These are phyloP conservation scores for Xylaria sp. DNA, from an alignment of 2,329 filamentous ascomycete species.

Conservation along the genomic window DNA sequence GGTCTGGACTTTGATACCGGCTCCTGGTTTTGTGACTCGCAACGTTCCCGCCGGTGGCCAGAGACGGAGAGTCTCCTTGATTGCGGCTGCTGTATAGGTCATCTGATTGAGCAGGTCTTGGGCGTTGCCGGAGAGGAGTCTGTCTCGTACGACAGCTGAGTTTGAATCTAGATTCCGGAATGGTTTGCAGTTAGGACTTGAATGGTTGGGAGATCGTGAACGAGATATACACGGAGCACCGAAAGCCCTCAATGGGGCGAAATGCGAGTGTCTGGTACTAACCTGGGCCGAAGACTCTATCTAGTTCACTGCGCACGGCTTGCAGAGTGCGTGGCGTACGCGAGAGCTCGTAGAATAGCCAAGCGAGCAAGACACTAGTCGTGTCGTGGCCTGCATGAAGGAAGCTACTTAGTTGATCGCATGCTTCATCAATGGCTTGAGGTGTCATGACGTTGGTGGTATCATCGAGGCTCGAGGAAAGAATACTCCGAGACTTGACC, in stretches of 20 bases:
- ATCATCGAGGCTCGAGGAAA: constrained; percentile 11
- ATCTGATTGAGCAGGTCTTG: constrained; percentile 19
- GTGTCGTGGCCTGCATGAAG: constrained; percentile 27
- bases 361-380: background rate
- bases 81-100: constrained; percentile 19
- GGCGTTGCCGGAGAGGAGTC: background rate
- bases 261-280: too few relatives aligned
- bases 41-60: constrained; percentile 23
- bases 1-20: constrained; percentile 24
- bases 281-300: background rate
- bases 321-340: background rate
- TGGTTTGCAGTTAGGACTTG: too few relatives aligned
- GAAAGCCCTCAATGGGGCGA: too few relatives aligned
- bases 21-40: constrained; percentile 14
- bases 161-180: constrained; percentile 2
- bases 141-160: constrained; percentile 5
- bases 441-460: background rate
- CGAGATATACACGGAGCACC: too few relatives aligned
- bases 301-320: background rate
- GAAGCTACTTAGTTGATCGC: constrained; percentile 25
- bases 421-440: constrained; percentile 15
- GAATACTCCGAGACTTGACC: constrained; percentile 10
- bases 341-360: background rate
- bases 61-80: constrained; percentile 26
- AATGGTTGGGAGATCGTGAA: too few relatives aligned